Evolutionary conservation across 208 protist species (phyloP).

Genomic region (Acanthamoeba castellanii): DNA sequence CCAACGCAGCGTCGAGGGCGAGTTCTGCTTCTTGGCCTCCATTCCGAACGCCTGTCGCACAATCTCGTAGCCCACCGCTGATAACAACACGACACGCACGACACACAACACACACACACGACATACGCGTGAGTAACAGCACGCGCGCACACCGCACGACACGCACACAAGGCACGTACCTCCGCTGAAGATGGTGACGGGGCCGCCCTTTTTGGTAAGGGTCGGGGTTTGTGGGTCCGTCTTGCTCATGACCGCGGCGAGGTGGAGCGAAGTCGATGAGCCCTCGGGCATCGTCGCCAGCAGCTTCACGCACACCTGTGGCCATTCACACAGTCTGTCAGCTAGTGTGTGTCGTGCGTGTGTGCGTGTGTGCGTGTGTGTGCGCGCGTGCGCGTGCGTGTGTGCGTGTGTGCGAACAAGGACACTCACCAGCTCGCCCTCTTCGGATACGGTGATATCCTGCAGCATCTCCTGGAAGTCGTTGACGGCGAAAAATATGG

Average conservation of each 20-base stretch:
- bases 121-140: neutral
- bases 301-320: conserved; percentile 48
- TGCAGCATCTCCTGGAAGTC: conserved; percentile 45
- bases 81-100: neutral
- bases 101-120: neutral
- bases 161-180: neutral
- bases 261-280: neutral
- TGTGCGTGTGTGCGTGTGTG: no score
- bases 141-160: neutral
- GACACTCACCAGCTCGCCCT: neutral
- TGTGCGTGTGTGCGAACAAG: neutral
- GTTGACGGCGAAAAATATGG: conserved; percentile 66
- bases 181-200: conserved; percentile 45
- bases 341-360: neutral
- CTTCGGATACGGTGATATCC: conserved; percentile 24
- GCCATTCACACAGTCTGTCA: neutral
- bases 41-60: conserved; percentile 11
- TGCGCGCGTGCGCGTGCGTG: neutral
- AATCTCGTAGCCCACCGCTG: conserved; percentile 16
- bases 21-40: conserved; percentile 58
- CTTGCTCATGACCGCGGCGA: neutral
- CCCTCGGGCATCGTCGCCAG: conserved; percentile 18
- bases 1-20: conserved; percentile 1
- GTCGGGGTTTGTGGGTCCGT: neutral
- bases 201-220: neutral